These are phyloP conservation scores for Aristolochia contorta DNA, from an alignment of 164 flowering plant genomes.

Conservation along the genomic window DNA sequence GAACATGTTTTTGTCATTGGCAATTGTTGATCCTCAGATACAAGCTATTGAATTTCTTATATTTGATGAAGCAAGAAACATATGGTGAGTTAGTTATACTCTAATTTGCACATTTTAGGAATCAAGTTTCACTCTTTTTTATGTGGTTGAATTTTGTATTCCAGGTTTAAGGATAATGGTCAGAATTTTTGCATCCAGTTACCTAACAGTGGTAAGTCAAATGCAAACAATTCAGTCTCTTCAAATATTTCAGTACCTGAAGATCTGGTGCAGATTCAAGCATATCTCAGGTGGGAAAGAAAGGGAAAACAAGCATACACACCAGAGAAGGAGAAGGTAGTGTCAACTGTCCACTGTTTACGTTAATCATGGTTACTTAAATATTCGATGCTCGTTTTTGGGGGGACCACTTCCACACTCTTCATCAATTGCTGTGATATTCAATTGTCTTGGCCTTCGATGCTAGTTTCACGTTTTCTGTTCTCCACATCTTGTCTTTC, in stretches of 20 bases:
- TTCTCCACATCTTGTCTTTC: too few relatives aligned
- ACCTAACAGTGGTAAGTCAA: slow-evolving; percentile 21
- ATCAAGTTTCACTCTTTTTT: not conserved
- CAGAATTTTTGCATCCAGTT: slow-evolving; percentile 53
- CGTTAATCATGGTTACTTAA: not conserved
- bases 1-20: slow-evolving; percentile 45
- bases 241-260: slow-evolving; percentile 66
- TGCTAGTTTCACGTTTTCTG: too few relatives aligned
- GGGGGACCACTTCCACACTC: too few relatives aligned
- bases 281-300: slow-evolving; percentile 95
- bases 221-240: slow-evolving; percentile 44
- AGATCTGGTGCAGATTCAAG: slow-evolving; percentile 92
- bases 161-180: slow-evolving; percentile 79
- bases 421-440: too few relatives aligned
- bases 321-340: slow-evolving; percentile 91
- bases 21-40: slow-evolving; percentile 66
- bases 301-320: slow-evolving; percentile 84
- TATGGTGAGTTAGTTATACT: slow-evolving; percentile 33
- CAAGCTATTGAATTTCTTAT: slow-evolving; percentile 84
- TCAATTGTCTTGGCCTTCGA: too few relatives aligned
- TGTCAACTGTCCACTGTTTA: not conserved
- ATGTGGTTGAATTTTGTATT: slow-evolving; percentile 4
- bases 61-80: slow-evolving; percentile 54
- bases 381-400: too few relatives aligned
- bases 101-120: not conserved